Evolutionary conservation across 495 filamentous ascomycete species (phyloP), one percentile per base, ranked within the genome.

Genomic region (Neurospora hispaniola): DNA sequence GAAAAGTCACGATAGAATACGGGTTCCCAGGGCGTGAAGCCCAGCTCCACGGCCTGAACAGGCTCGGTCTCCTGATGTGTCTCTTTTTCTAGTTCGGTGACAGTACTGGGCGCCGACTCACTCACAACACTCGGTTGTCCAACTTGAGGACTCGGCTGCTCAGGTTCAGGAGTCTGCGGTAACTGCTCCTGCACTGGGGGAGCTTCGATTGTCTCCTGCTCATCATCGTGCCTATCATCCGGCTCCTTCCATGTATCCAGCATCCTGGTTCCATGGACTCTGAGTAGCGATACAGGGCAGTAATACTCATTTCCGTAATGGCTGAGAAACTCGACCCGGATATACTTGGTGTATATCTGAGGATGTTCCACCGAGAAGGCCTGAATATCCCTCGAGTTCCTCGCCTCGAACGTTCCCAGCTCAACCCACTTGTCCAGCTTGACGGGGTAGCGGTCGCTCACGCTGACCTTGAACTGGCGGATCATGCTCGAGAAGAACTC

Each of bases 401-500:
- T 87, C 0, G 94, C 96, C 78, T 97, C 91, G 77, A 93, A 98
- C 3, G 90, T 92, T 3, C 94, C 96, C 42, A 98, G 80, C 46
- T 93, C 90, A 73, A 91, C 92, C 96, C 96, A 99, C 75, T 94
- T 94, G 62, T 96, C 94, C 68, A 89, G 79, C 80, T 97, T 97
- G 40, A 95, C 91, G 4, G 96, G 96, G 80, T 98, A 98, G 42
- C 92, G 89, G 81, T 98, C 96, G 42, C 94, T 93, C 31, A 97
- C 94, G 78, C 91, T 94, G 71, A 98, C 89, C 23, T 92, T 86
- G 80, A 99, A 97, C 27, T 89, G 91, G 71, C 93, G 91, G 77
- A 98, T 93, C 86, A 97, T 98, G 74, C 93, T 96, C 70, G 93
- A 97, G 83, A 99, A 99, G 84, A 99, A 99, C 81, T 97, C 96